Evolutionary conservation across 2,329 filamentous ascomycete species (phyloP).

Genomic region (Leptosphaerulina australis): DNA sequence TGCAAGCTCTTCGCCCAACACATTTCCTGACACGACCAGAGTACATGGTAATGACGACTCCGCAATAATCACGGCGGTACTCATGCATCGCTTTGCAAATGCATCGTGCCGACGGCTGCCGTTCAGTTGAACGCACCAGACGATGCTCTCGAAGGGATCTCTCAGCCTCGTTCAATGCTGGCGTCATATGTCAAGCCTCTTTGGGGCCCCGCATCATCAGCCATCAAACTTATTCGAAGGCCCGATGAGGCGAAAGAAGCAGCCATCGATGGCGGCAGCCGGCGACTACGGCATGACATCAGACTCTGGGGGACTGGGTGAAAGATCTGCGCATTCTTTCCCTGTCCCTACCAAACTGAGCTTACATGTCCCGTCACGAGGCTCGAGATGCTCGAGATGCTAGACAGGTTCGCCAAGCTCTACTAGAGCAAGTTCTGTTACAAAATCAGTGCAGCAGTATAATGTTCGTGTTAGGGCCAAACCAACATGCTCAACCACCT

Average conservation of each 20-base stretch:
- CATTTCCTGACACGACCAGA: slow-evolving; percentile 15
- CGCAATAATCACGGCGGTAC: slow-evolving; percentile 9
- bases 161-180: slow-evolving; percentile 13
- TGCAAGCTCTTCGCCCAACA: slow-evolving; percentile 21
- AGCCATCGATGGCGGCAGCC: slow-evolving; percentile 3
- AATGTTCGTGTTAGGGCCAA: not conserved
- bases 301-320: not conserved
- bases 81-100: slow-evolving; percentile 5
- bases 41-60: slow-evolving; percentile 11
- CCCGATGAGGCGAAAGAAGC: slow-evolving; percentile 24
- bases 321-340: not conserved
- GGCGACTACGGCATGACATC: slow-evolving; percentile 25
- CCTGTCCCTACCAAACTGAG: not conserved
- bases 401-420: slow-evolving; percentile 1
- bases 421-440: not conserved
- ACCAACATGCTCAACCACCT: not conserved
- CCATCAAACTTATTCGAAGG: slow-evolving; percentile 23
- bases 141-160: slow-evolving; percentile 22
- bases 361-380: slow-evolving; percentile 3
- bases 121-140: slow-evolving; percentile 7
- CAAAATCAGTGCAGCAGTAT: not conserved
- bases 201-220: slow-evolving; percentile 34
- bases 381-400: slow-evolving; percentile 9
- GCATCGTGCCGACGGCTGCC: slow-evolving; percentile 22
- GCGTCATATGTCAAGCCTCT: slow-evolving; percentile 26